Percentiles rank a stretch among this genome's conserved stretches.
phyloP scores from a whole-genome alignment of 2,329 filamentous ascomycete genomes.

The Alternaria novae-zelandiae region DNA sequence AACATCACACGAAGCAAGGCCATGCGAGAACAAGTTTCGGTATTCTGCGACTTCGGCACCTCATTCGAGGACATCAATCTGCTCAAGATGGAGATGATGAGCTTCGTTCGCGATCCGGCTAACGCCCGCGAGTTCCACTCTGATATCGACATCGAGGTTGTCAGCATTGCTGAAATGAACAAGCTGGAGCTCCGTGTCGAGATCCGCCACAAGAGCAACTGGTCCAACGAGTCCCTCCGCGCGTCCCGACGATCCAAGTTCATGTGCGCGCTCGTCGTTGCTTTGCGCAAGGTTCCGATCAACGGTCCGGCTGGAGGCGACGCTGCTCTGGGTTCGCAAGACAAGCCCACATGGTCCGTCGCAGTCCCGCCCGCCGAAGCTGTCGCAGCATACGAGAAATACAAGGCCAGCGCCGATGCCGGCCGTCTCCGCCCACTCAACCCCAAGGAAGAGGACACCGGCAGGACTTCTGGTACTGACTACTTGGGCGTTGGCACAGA shows the following conservation, averaged over 20 bases:
- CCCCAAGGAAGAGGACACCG: conserved; percentile 35
- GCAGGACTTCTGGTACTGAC: conserved; percentile 42
- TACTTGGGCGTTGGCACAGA: conserved; percentile 45
- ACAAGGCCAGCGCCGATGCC: conserved; percentile 61
- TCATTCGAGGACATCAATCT: conserved; percentile 88
- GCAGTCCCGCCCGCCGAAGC: conserved; percentile 74
- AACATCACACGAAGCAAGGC: conserved; percentile 90
- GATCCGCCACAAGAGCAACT: conserved; percentile 80
- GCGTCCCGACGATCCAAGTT: conserved; percentile 88
- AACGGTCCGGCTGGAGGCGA: conserved; percentile 77
- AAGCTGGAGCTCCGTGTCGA: conserved; percentile 84
- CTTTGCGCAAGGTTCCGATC: conserved; percentile 86
- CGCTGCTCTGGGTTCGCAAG: conserved; percentile 64
- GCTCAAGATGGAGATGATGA: conserved; percentile 81
- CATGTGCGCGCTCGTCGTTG: conserved; percentile 89
- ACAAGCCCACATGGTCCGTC: conserved; percentile 85
- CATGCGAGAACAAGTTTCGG: conserved; percentile 83
- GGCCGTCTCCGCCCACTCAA: conserved; percentile 67
- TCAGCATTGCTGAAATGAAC: conserved; percentile 81
- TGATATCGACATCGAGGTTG: conserved; percentile 79
- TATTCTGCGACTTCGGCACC: conserved; percentile 86
- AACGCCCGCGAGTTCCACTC: conserved; percentile 91
- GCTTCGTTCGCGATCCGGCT: conserved; percentile 81
- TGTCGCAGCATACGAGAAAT: conserved; percentile 63
- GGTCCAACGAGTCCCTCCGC: conserved; percentile 76